A percentile compares a stretch with the other conserved stretches of the same genome.
These are phyloP conservation scores for Agastache rugosa DNA, from an alignment of 257 asterid genomes.

Conservation along the genomic window DNA sequence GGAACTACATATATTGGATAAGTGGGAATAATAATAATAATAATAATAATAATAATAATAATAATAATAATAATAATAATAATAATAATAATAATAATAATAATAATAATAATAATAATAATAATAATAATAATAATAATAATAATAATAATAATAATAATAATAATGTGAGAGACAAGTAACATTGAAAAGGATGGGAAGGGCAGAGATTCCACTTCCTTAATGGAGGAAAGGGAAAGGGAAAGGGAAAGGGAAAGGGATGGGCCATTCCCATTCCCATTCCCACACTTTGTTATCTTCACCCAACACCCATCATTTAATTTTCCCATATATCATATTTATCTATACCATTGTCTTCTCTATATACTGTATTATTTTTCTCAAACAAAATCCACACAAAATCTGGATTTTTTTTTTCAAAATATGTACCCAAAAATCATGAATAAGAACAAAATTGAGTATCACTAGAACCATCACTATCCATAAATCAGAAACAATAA, in stretches of 20 bases:
- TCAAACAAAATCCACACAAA: neutral
- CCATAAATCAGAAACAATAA: conserved; percentile 35
- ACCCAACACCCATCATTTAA: conserved; percentile 40
- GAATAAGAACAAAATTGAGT: conserved; percentile 45
- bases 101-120: conserved; percentile 10
- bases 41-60: conserved; percentile 12
- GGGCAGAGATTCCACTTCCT: conserved; percentile 87
- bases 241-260: conserved; percentile 89
- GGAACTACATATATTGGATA: conserved; percentile 2
- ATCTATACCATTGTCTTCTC: neutral
- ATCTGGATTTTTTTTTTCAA: neutral
- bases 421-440: neutral
- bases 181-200: conserved; percentile 82
- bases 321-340: neutral
- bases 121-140: too few species aligned
- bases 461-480: conserved; percentile 50
- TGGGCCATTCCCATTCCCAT: conserved; percentile 65
- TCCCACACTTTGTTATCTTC: conserved; percentile 54
- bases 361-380: neutral
- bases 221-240: conserved; percentile 78
- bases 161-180: conserved; percentile 54
- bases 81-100: conserved; percentile 20
- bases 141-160: neutral
- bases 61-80: conserved; percentile 16
- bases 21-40: neutral